Evolutionary conservation across 148 eudicot genomes (phyloP).

Genomic region (Diospyros kaki): DNA sequence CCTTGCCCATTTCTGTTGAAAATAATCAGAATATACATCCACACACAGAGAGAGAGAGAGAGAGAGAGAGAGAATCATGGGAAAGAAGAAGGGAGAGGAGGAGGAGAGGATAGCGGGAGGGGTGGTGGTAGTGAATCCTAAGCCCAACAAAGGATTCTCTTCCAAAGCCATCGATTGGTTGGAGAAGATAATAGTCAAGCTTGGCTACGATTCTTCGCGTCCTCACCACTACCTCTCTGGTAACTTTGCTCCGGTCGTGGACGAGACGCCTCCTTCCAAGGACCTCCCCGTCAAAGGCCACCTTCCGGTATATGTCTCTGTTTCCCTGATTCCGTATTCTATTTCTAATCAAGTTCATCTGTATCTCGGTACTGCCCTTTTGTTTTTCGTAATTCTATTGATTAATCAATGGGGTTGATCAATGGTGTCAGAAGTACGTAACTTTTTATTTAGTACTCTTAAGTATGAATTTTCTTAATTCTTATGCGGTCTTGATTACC

Average conservation of each 20-base stretch:
- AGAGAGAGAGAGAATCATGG: conserved; percentile 15
- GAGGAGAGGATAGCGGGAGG: conserved; percentile 17
- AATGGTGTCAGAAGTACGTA: too few relatives aligned
- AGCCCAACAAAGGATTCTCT: conserved; percentile 57
- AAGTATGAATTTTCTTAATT: too few relatives aligned
- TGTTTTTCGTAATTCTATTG: not conserved
- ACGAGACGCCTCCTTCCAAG: conserved; percentile 77
- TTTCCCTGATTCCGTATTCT: not conserved
- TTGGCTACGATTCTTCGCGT: conserved; percentile 50
- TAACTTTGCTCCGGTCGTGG: conserved; percentile 67
- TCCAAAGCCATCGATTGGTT: conserved; percentile 73
- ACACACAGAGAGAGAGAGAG: not conserved
- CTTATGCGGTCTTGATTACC: too few relatives aligned
- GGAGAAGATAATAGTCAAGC: conserved; percentile 63
- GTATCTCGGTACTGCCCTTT: not conserved
- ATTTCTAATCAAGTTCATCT: too few relatives aligned
- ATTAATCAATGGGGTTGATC: not conserved
- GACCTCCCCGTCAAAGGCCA: conserved; percentile 62
- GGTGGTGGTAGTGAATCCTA: conserved; percentile 67
- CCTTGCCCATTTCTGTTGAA: too few relatives aligned
- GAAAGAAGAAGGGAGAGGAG: conserved; percentile 15
- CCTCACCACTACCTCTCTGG: conserved; percentile 67
- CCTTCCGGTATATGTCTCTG: conserved; percentile 62
- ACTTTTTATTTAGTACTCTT: too few relatives aligned
- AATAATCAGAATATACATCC: too few relatives aligned